Evolutionary conservation across 176 grass and related monocot genomes (phyloP), one percentile per base, ranked within the genome.

Genomic region (Guadua angustifolia): DNA sequence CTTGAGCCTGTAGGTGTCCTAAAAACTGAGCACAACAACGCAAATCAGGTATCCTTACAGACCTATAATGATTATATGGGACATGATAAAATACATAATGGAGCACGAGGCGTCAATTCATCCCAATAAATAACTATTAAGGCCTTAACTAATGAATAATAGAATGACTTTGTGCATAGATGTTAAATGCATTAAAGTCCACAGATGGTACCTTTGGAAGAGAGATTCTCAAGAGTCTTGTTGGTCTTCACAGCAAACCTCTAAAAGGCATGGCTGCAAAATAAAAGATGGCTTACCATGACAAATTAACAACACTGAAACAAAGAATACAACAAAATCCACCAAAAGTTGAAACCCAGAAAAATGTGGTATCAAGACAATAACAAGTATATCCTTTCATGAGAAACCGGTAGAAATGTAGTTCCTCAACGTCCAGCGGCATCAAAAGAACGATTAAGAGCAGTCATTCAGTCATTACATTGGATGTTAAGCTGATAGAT

Each of bases 241-340:
- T 91, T 89, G 13, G 92, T 94, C 83, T 85, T 89, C 74, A 94
- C 92, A 45, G 92, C 92, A 86, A 94, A 92, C 57, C 92, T 92
- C 80, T 94, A 89, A 63, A 94, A 94, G 56, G 92, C 81, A 29
- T 76, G 92, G 61, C 92, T 94, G 84, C 40, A 84, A 56, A 80
- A 71, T 42, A 72, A 25, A 6, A 73, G 46, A 84, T 32, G 7
- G 0, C 18, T 50, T 16, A 56, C 5, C 26, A 46, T 77, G 63
- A 75, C 29, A 70, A 43, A 89, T 18, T 6, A 76, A 49, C 32
- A 52, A 0, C 25, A 75, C 17, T 1, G 18, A 36, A 15, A 67
- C 4, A 59, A 42, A 17, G 24, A 47, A 12, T 22, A 39, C 29
- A 24, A 1, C 2, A 52, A 5, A 52, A 25, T 29, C 29, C 29